Percentiles rank a stretch among this genome's conserved stretches.
These are phyloP conservation scores for Magnusiomyces suaveolens DNA, from an alignment of 1,139 yeast species.

Conservation along the genomic window DNA sequence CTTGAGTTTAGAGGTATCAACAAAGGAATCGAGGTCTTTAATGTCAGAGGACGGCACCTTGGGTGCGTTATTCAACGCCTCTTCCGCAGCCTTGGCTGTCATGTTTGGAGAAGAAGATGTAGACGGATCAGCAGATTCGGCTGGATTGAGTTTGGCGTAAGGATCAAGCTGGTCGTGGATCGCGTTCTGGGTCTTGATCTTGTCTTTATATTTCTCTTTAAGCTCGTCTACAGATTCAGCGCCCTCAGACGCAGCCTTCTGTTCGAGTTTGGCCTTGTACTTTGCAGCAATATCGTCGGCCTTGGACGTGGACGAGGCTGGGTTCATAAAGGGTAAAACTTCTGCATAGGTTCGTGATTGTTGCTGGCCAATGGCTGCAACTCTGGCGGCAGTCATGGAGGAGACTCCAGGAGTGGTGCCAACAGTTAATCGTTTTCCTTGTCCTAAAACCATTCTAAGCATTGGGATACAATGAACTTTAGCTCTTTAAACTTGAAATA, in stretches of 20 bases:
- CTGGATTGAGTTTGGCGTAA: background rate
- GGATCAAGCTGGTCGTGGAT: conserved; percentile 26
- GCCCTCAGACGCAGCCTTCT: conserved; percentile 40
- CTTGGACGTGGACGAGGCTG: conserved; percentile 7
- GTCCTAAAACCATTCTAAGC: conserved; percentile 5
- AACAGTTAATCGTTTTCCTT: conserved; percentile 2
- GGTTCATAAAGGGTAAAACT: conserved; percentile 3
- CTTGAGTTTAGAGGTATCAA: conserved; percentile 57
- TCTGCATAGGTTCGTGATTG: conserved; percentile 3
- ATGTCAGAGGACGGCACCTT: conserved; percentile 34
- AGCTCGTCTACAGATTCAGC: conserved; percentile 49
- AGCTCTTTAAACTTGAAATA: too few species aligned
- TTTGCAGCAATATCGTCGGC: conserved; percentile 16
- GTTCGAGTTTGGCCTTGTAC: conserved; percentile 39
- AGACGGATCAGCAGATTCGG: background rate
- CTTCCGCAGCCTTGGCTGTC: conserved; percentile 12
- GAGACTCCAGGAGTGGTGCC: conserved; percentile 1
- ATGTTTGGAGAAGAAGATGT: conserved; percentile 17
- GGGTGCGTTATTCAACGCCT: conserved; percentile 11
- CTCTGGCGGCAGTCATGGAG: background rate
- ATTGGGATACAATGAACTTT: too few species aligned
- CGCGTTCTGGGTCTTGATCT: conserved; percentile 47
- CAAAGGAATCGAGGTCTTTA: conserved; percentile 60
- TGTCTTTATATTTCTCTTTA: conserved; percentile 42
- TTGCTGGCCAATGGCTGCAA: background rate